Percentiles rank a stretch among this genome's conserved stretches.
phyloP scores from a whole-genome alignment of 345 rosid species.

The Brassica cretica region DNA sequence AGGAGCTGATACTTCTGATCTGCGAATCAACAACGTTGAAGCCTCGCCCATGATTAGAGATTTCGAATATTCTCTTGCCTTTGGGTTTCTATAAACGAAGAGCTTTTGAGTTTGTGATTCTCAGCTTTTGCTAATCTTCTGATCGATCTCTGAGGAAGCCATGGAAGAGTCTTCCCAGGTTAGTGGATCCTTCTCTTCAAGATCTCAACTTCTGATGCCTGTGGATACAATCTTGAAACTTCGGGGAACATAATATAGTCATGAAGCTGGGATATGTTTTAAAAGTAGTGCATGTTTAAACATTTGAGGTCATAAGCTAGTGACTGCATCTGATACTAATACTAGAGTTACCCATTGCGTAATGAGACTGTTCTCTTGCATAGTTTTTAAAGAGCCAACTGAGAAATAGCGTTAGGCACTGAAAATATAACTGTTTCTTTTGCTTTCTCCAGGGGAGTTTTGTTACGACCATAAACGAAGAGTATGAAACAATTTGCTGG shows the following conservation, averaged over 20 bases:
- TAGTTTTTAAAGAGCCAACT: neutral
- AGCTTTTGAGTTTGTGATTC: slow-evolving; percentile 11
- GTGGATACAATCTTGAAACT: neutral
- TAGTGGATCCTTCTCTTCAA: slow-evolving; percentile 4
- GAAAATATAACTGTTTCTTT: neutral
- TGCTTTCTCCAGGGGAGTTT: slow-evolving; percentile 46
- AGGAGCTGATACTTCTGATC: slow-evolving; percentile 18
- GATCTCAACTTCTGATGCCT: neutral
- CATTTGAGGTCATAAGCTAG: neutral
- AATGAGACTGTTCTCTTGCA: slow-evolving; percentile 8
- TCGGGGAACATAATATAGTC: neutral
- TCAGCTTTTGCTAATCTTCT: slow-evolving; percentile 21
- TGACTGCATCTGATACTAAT: neutral
- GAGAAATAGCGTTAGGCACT: neutral
- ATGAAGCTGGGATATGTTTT: slow-evolving; percentile 12
- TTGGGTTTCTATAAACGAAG: slow-evolving; percentile 7
- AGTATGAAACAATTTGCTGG: slow-evolving; percentile 72
- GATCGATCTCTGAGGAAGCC: slow-evolving; percentile 21
- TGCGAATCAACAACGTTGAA: neutral
- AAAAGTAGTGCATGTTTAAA: neutral
- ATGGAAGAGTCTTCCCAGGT: slow-evolving; percentile 44
- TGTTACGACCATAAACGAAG: slow-evolving; percentile 52
- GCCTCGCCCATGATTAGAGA: slow-evolving; percentile 17
- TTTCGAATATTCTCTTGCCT: slow-evolving; percentile 26
- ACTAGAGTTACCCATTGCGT: neutral